These are phyloP conservation scores for Laetiporus sulphureus DNA, from an alignment of 1,284 basidiomycete species.

Conservation along the genomic window DNA sequence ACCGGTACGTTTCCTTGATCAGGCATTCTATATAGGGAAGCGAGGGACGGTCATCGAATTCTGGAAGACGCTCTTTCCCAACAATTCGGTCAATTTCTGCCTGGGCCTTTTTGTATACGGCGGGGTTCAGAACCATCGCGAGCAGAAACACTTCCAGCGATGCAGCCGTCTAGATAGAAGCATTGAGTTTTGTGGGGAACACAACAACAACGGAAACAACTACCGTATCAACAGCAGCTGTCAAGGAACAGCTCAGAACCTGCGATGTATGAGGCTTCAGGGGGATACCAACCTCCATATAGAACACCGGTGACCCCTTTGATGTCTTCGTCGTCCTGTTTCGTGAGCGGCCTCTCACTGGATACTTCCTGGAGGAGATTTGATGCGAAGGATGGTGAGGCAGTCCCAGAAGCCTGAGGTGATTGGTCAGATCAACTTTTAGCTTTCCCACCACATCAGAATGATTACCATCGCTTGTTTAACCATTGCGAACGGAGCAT, in stretches of 20 bases:
- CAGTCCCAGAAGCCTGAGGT: neutral
- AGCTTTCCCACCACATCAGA: neutral
- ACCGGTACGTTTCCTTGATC: conserved; percentile 24
- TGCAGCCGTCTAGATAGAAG: neutral
- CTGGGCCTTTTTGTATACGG: conserved; percentile 23
- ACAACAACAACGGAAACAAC: no score
- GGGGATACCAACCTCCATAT: neutral
- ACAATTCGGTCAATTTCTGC: conserved; percentile 26
- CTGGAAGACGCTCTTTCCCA: conserved; percentile 22
- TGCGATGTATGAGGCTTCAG: no score
- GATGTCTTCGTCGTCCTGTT: conserved; percentile 4
- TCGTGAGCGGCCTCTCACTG: neutral
- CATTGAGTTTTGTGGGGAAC: no score
- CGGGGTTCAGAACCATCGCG: conserved; percentile 21
- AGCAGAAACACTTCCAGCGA: conserved; percentile 17
- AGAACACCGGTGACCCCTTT: conserved; percentile 4
- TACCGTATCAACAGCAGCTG: no score
- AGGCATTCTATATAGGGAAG: conserved; percentile 29
- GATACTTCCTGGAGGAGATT: neutral
- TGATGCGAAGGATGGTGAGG: neutral
- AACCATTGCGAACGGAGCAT: neutral
- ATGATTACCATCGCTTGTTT: neutral
- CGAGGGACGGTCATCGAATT: conserved; percentile 19
- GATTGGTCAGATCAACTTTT: neutral
- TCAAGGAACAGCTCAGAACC: no score